Evolutionary conservation across 2,329 filamentous ascomycete genomes (phyloP).

Genomic region (Aspergillus transmontanensis): DNA sequence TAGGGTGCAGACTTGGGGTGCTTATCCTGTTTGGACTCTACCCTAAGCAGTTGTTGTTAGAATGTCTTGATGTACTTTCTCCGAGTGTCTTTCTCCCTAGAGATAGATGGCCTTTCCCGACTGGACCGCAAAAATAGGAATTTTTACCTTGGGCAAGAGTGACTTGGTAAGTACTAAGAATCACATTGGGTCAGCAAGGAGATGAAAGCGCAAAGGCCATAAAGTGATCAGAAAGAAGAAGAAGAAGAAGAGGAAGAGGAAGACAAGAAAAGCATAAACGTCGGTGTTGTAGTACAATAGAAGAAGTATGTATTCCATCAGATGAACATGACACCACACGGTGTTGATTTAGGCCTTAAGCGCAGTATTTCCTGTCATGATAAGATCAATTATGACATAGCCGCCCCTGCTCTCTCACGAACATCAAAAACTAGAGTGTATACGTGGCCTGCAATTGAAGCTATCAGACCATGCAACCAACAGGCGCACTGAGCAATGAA

Average conservation of each 20-base stretch:
- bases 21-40: constrained; percentile 27
- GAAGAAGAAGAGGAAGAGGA: no score
- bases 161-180: constrained; percentile 6
- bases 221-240: background rate
- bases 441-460: background rate
- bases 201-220: constrained; percentile 4
- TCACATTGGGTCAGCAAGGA: constrained; percentile 6
- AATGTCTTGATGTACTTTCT: background rate
- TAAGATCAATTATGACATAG: background rate
- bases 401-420: background rate
- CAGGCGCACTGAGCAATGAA: background rate
- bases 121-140: background rate
- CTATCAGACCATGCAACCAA: background rate
- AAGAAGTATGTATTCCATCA: background rate
- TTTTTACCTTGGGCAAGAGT: background rate
- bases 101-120: background rate
- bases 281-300: background rate
- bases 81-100: background rate
- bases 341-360: background rate
- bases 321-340: background rate
- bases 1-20: constrained; percentile 25
- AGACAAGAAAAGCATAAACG: background rate
- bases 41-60: constrained; percentile 17
- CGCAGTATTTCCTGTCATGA: background rate
- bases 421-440: background rate